Base-by-base conservation (phyloP, 805 yeast genomes). In the Metschnikowia dekortorum region DNA sequence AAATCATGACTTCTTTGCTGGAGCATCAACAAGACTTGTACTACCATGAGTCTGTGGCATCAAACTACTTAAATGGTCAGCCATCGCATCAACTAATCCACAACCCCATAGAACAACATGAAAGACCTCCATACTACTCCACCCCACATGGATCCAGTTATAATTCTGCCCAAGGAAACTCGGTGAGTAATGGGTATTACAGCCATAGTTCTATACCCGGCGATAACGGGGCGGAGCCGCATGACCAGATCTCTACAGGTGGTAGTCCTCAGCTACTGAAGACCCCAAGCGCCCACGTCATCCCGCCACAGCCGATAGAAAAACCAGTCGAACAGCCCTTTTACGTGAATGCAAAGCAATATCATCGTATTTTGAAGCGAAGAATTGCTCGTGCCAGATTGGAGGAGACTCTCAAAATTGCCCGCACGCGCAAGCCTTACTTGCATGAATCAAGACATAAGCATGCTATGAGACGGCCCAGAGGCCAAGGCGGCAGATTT, bases 401-500 rank as follows among this genome's bases (percentile, higher is more conserved):
- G 37, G 98, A 94, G 63, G 98, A 94, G 63, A 81, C 83, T 40
- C 76, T 92, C 55, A 86, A 89, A 62, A 87, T 87, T 4, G 91
- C 94, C 14, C 80, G 96, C 55, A 95, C 95, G 14, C 81, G 98
- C 60, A 85, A 86, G 64, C 97, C 98, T 10, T 92, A 95, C 67
- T 68, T 94, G 45, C 99, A 94, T 65, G 99, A 94, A 68, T 89
- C 97, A 16, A 79, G 99, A 61, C 99, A 94, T 67, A 92, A 94
- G 66, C 99, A 94, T 67, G 99, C 99, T 2, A 94, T 94, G 99
- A 80, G 98, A 64, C 81, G 99, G 66, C 98, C 99, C 13, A 82
- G 99, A 60, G 99, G 99, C 29, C 98, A 94, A 71, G 99, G 99
- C 32, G 99, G 99, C 6, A 76, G 99, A 53, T 94, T 94, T 59